Base-by-base conservation (phyloP, 352 stramenopile genomes). In the Phytophthora pseudosyringae region DNA sequence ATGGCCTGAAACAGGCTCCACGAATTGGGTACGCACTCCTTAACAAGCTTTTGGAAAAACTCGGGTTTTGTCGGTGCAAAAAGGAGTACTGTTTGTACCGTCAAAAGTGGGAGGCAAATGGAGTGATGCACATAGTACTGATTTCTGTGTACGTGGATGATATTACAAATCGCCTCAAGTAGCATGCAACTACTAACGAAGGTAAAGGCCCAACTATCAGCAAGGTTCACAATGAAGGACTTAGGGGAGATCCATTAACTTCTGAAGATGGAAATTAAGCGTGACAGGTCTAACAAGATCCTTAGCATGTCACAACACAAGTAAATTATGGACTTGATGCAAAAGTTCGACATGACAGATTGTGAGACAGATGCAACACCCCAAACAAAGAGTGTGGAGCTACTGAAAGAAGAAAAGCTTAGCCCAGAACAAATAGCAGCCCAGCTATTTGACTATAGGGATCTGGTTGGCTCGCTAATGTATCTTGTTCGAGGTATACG, bases 251-350 rank as follows among this genome's bases (percentile, higher is more conserved):
- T 46, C 7, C 49, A 46, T 25, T 46, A 47, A 12, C 5, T 46
- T 7, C 5, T 29, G 0, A 58, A 65, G 32, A 47, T 65, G 36
- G 57, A 65, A 53, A 39, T 59, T 4, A 15, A 4, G 4, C 1
- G 49, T 12, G 21, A 46, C 15, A 45, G 35, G 25, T n/a, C 11
- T 11, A 32, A 36, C 8, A 28, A 46, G 25, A 45, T 46, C 13
- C 21, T 46, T 10, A 57, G 49, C 46, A 45, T 57, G 25, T 38
- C 49, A 4, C 49, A 57, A 26, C 35, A 57, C n/a, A 46, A 57
- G 15, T 46, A 46, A 18, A 38, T 45, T 26, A 46, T 57, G 25
- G 33, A 46, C 21, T 57, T 57, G 16, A 12, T 45, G 32, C 18
- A 46, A n/a, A 46, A 56, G 33, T 46, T 46, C 38, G 12, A 36